phyloP scores from a whole-genome alignment of 345 rosid genomes.

The Pistacia atlantica region DNA sequence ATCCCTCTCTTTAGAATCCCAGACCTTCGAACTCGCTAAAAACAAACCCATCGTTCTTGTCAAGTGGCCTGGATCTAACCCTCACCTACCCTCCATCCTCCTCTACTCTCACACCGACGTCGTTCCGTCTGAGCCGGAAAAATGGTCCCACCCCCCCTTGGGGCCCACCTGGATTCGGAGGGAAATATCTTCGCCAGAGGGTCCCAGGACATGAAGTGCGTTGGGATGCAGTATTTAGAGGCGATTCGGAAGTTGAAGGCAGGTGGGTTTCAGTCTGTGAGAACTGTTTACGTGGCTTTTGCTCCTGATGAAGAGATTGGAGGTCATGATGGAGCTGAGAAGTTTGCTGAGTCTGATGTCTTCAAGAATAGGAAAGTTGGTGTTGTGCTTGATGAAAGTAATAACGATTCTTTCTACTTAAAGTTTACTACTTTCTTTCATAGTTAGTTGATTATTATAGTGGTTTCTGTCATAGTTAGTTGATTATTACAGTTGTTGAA shows the following conservation, averaged over 20 bases:
- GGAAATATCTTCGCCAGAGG: too few species aligned
- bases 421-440: background rate
- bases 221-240: slow-evolving; percentile 91
- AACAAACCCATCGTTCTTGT: slow-evolving; percentile 77
- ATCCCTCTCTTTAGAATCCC: slow-evolving; percentile 64
- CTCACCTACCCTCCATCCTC: slow-evolving; percentile 67
- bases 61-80: slow-evolving; percentile 75
- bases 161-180: too few species aligned
- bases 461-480: too few species aligned
- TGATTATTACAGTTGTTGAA: too few species aligned
- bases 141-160: too few species aligned
- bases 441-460: too few species aligned
- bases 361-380: slow-evolving; percentile 73
- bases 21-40: slow-evolving; percentile 55
- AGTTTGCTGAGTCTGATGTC: slow-evolving; percentile 59
- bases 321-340: slow-evolving; percentile 83
- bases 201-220: slow-evolving; percentile 59
- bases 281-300: slow-evolving; percentile 76
- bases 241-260: slow-evolving; percentile 72
- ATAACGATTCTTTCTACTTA: background rate
- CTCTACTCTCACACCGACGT: slow-evolving; percentile 79
- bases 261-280: slow-evolving; percentile 61
- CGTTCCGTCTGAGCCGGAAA: too few species aligned
- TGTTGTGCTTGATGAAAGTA: slow-evolving; percentile 91
- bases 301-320: slow-evolving; percentile 97